Percentiles rank a stretch among this genome's conserved stretches.
Conservation (phyloP, 371 early-diverging fungal genomes). For the Apophysomyces sp. region DNA sequence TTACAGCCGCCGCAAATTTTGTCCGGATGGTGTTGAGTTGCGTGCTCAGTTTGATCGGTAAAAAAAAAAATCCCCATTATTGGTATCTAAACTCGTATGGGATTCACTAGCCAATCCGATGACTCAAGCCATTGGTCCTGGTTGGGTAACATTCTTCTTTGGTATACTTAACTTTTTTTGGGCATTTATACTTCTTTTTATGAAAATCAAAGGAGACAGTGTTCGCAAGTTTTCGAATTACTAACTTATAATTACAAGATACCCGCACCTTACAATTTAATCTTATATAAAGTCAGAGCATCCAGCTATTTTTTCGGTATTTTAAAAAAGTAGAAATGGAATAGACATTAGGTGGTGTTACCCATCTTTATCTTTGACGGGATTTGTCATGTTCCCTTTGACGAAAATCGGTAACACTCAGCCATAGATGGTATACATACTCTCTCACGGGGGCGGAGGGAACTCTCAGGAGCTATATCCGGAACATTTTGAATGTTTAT, state of each 20-base stretch:
- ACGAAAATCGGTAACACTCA: too few relatives aligned
- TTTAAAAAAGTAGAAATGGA: too few relatives aligned
- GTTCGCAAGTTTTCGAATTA: conserved; percentile 34
- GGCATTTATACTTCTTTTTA: conserved; percentile 39
- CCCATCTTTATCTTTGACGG: neutral
- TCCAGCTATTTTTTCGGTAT: too few relatives aligned
- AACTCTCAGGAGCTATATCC: too few relatives aligned
- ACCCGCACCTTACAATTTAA: too few relatives aligned
- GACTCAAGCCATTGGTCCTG: conserved; percentile 43
- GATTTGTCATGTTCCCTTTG: too few relatives aligned
- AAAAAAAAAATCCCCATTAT: neutral
- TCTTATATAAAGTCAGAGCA: too few relatives aligned
- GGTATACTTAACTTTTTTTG: conserved; percentile 45
- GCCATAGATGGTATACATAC: too few relatives aligned
- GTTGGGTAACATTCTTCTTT: conserved; percentile 35
- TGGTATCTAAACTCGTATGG: neutral
- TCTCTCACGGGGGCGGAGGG: too few relatives aligned
- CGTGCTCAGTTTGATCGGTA: conserved; percentile 52
- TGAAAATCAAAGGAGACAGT: conserved; percentile 31
- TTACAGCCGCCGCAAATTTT: conserved; percentile 59
- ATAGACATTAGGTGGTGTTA: too few relatives aligned
- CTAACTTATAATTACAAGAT: too few relatives aligned
- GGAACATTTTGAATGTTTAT: too few relatives aligned
- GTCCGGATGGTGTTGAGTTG: conserved; percentile 57
- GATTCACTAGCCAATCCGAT: conserved; percentile 38